phyloP scores from a whole-genome alignment of 2,329 filamentous ascomycete genomes.

The Chalara sp. region DNA sequence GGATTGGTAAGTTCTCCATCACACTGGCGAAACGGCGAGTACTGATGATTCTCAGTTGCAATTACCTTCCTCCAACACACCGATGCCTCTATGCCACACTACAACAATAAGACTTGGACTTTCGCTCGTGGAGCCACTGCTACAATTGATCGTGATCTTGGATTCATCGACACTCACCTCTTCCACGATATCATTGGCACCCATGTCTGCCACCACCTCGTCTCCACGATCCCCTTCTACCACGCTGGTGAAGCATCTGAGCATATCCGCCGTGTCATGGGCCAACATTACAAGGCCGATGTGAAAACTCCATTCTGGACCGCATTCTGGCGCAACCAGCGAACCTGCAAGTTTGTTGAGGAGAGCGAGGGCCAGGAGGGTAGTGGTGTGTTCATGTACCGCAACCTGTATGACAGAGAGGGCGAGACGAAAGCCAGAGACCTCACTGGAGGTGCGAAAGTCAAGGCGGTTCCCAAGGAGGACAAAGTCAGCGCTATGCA shows the following conservation, averaged over 20 bases:
- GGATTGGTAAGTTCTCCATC: conserved; percentile 45
- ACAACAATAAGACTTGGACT: conserved; percentile 51
- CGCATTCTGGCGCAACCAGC: conserved; percentile 28
- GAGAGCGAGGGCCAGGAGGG: conserved; percentile 27
- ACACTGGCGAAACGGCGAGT: conserved; percentile 11
- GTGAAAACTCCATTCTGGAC: conserved; percentile 28
- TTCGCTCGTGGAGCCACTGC: conserved; percentile 55
- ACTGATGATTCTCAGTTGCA: conserved; percentile 41
- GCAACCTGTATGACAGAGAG: conserved; percentile 23
- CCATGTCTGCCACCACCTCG: conserved; percentile 57
- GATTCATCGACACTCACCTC: conserved; percentile 56
- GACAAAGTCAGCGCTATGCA: conserved; percentile 14
- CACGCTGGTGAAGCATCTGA: conserved; percentile 51
- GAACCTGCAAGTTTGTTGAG: conserved; percentile 28
- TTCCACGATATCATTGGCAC: conserved; percentile 62
- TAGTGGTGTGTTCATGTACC: conserved; percentile 26
- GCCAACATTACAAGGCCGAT: conserved; percentile 44
- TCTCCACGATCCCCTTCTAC: conserved; percentile 57
- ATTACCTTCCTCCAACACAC: conserved; percentile 74
- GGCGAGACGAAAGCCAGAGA: conserved; percentile 19
- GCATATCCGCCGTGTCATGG: conserved; percentile 49
- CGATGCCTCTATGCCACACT: conserved; percentile 49
- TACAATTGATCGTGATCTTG: conserved; percentile 59
- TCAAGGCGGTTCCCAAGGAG: conserved; percentile 9
- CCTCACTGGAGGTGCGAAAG: conserved; percentile 7